Conservation (phyloP, 2,329 filamentous ascomycete species). For the Fusarium heterosporum region DNA sequence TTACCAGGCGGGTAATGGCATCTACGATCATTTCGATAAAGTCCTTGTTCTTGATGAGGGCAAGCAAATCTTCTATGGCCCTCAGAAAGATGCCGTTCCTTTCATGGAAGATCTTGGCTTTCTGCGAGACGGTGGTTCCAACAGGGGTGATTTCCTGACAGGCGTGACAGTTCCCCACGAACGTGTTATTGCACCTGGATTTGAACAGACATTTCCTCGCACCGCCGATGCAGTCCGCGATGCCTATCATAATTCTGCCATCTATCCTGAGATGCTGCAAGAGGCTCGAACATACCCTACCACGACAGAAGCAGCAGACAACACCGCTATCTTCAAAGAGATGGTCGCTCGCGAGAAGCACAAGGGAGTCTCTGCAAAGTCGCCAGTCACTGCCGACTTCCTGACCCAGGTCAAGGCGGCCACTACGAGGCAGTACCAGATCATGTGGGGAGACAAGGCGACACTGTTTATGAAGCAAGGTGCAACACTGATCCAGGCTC, state of each 20-base stretch:
- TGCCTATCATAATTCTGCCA: conserved; percentile 63
- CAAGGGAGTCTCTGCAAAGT: conserved; percentile 63
- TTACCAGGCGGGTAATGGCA: conserved; percentile 77
- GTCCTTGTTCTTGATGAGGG: conserved; percentile 76
- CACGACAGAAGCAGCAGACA: conserved; percentile 59
- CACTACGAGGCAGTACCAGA: conserved; percentile 71
- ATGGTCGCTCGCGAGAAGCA: conserved; percentile 66
- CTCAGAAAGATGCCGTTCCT: conserved; percentile 65
- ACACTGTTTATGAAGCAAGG: conserved; percentile 72
- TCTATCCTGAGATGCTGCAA: conserved; percentile 61
- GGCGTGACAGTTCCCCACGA: conserved; percentile 77
- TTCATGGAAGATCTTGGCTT: conserved; percentile 76
- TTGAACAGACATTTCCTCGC: conserved; percentile 57
- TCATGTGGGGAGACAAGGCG: conserved; percentile 72
- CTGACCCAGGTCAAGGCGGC: conserved; percentile 66
- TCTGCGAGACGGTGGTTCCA: conserved; percentile 69
- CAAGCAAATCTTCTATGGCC: conserved; percentile 74
- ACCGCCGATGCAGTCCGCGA: conserved; percentile 57
- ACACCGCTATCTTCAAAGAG: conserved; percentile 65
- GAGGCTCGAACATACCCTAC: conserved; percentile 68
- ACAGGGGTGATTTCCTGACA: conserved; percentile 73
- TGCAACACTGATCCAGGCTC: conserved; percentile 67
- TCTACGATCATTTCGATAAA: conserved; percentile 77
- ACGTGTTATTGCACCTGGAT: conserved; percentile 65
- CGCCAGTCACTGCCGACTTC: conserved; percentile 68